A percentile compares a stretch with the other conserved stretches of the same genome.
Evolutionary conservation across 768 basidiomycete species (phyloP).

Genomic region (Mycena epipterygia): DNA sequence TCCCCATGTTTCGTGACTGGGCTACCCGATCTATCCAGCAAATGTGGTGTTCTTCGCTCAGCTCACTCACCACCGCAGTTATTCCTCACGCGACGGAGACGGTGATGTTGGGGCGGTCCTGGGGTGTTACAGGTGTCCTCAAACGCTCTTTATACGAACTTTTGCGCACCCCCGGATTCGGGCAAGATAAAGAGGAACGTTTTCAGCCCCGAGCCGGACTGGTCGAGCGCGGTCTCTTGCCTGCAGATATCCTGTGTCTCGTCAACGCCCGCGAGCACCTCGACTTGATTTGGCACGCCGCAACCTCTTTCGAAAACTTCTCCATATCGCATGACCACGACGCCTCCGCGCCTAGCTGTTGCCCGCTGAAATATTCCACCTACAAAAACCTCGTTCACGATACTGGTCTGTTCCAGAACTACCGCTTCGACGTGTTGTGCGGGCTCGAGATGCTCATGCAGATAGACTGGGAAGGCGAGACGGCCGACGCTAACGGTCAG

Average conservation of each 20-base stretch:
- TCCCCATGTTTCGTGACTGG: constrained; percentile 44
- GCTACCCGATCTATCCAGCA: constrained; percentile 43
- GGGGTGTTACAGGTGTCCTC: constrained; percentile 41
- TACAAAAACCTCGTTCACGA: constrained; percentile 25
- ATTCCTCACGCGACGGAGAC: constrained; percentile 45
- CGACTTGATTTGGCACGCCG: constrained; percentile 25
- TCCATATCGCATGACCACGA: background rate
- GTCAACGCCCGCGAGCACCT: constrained; percentile 33
- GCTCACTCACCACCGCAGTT: constrained; percentile 33
- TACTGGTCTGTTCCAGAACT: constrained; percentile 42
- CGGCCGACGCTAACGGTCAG: constrained; percentile 46
- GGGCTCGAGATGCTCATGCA: constrained; percentile 46
- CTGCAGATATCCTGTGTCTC: constrained; percentile 23
- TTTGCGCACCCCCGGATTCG: constrained; percentile 43
- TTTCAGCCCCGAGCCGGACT: background rate
- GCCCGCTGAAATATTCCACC: background rate
- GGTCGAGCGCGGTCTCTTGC: background rate
- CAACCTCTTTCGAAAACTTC: constrained; percentile 21
- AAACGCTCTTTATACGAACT: constrained; percentile 55
- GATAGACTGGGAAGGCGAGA: constrained; percentile 35
- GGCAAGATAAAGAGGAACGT: constrained; percentile 31
- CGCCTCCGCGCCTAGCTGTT: background rate
- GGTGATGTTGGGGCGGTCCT: constrained; percentile 47
- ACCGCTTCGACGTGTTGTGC: constrained; percentile 46
- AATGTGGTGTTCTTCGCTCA: constrained; percentile 49